Evolutionary conservation across 495 filamentous ascomycete species (phyloP).

Genomic region (Aspergillus wentii): DNA sequence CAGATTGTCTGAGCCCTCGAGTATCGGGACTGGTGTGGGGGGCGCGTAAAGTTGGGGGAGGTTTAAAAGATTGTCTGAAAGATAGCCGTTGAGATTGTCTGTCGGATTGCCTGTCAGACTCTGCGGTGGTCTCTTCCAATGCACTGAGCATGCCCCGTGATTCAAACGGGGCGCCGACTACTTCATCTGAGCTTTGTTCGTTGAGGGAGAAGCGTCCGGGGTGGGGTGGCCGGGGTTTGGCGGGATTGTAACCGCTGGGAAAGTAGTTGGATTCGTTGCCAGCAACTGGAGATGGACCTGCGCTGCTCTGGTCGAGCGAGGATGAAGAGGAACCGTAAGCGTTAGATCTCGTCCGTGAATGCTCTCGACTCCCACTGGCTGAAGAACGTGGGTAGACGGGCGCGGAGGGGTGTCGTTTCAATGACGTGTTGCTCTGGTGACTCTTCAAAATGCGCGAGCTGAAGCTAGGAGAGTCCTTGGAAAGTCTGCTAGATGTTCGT

Average conservation of each 20-base stretch:
- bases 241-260: slow-evolving; percentile 22
- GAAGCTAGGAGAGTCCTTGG: slow-evolving; percentile 44
- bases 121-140: slow-evolving; percentile 53
- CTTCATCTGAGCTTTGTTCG: slow-evolving; percentile 63
- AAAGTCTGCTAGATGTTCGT: slow-evolving; percentile 43
- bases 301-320: slow-evolving; percentile 43
- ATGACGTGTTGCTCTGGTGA: slow-evolving; percentile 42
- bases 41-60: slow-evolving; percentile 46
- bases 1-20: slow-evolving; percentile 68
- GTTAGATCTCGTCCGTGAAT: slow-evolving; percentile 46
- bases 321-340: slow-evolving; percentile 50
- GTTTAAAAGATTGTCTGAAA: slow-evolving; percentile 28
- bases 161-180: slow-evolving; percentile 66
- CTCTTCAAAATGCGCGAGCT: slow-evolving; percentile 38
- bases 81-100: too few relatives aligned
- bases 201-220: slow-evolving; percentile 49
- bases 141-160: slow-evolving; percentile 63
- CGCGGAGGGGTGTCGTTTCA: slow-evolving; percentile 68
- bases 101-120: slow-evolving; percentile 34
- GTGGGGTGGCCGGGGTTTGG: slow-evolving; percentile 30
- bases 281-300: slow-evolving; percentile 42
- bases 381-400: slow-evolving; percentile 49
- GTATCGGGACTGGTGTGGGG: slow-evolving; percentile 51
- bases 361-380: slow-evolving; percentile 38
- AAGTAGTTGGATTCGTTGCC: slow-evolving; percentile 36